Conservation (phyloP, 305 asterid genomes). For the Fraxinus floribunda region DNA sequence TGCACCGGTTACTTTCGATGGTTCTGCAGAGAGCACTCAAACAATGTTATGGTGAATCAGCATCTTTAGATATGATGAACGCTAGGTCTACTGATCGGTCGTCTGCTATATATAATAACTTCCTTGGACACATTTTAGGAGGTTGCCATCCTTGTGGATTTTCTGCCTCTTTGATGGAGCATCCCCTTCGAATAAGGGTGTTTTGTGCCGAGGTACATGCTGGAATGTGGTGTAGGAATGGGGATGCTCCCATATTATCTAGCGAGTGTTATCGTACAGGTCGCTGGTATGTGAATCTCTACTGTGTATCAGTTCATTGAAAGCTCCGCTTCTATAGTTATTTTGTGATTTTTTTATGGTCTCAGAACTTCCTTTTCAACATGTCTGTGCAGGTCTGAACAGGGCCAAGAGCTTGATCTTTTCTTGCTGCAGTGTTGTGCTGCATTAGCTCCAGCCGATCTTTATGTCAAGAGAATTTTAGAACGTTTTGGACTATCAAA, state of each 20-base stretch:
- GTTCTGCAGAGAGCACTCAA: constrained; percentile 69
- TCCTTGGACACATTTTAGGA: constrained; percentile 70
- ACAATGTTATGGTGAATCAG: constrained; percentile 71
- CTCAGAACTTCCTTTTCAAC: constrained; percentile 20
- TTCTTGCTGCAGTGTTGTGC: constrained; percentile 98
- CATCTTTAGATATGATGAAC: constrained; percentile 25
- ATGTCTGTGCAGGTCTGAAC: constrained; percentile 72
- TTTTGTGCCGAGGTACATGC: constrained; percentile 95
- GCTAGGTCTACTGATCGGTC: constrained; percentile 42
- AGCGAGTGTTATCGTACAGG: constrained; percentile 85
- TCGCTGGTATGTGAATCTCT: constrained; percentile 63
- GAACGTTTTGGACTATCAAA: constrained; percentile 89
- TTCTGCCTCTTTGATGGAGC: constrained; percentile 91
- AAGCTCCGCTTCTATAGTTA: constrained; percentile 2
- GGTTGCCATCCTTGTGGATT: constrained; percentile 90
- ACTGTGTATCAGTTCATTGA: background rate
- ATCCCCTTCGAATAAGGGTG: constrained; percentile 89
- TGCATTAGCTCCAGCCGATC: constrained; percentile 94
- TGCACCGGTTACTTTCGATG: constrained; percentile 82
- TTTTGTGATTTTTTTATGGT: background rate
- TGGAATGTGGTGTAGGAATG: constrained; percentile 95
- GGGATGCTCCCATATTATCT: constrained; percentile 76
- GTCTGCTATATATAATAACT: constrained; percentile 41
- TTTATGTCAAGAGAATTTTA: constrained; percentile 65
- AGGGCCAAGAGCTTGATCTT: constrained; percentile 88